Evolutionary conservation across 2,329 filamentous ascomycete species (phyloP), one percentile per base, ranked within the genome.

Genomic region (Cladosporium oxysporum): DNA sequence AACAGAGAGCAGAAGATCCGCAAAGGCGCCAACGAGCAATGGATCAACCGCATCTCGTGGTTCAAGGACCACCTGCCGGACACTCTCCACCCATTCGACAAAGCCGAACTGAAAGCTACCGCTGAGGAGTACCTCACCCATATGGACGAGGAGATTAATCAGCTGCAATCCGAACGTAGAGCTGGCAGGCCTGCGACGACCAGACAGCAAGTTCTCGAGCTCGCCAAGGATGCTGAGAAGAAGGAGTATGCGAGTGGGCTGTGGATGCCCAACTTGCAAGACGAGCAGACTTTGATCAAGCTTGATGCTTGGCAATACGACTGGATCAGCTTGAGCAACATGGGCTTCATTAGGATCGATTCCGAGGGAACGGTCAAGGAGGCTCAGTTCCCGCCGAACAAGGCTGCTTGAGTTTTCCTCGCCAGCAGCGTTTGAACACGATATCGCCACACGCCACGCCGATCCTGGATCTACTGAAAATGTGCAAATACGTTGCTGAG

Each of bases 161-260:
- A 82, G 44, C 72, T 91, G 59, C 91, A 91, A 76, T 88, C 88
- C 71, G 82, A 87, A 31, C 87, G 92, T 11, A 87, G 94, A 53
- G 83, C 92, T 28, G 94, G 94, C 18, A 86, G 94, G 62, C 93
- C 94, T 10, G 84, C 92, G 21, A 91, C 85, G 74, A 87, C 88
- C 26, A 89, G 87, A 67, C 92, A 97, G 77, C 91, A 93, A 70
- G 81, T 91, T 23, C 81, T 98, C 47, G 89, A 88, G 76, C 84
- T 91, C 73, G 90, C 88, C 69, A 88, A 91, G 64, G 84, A 86
- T 16, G 81, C 81, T 1, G 90, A 97, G 69, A 84, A 90, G 74
- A 90, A 90, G 71, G 95, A 99, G 81, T 91, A 91, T 70, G 85
- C 89, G 69, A 88, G 88, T 62, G 95, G 95, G 0, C 96, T 97